Percentiles rank a stretch among this genome's conserved stretches.
Evolutionary conservation across 495 filamentous ascomycete species (phyloP).

Genomic region (Hyaloscypha finlandica): DNA sequence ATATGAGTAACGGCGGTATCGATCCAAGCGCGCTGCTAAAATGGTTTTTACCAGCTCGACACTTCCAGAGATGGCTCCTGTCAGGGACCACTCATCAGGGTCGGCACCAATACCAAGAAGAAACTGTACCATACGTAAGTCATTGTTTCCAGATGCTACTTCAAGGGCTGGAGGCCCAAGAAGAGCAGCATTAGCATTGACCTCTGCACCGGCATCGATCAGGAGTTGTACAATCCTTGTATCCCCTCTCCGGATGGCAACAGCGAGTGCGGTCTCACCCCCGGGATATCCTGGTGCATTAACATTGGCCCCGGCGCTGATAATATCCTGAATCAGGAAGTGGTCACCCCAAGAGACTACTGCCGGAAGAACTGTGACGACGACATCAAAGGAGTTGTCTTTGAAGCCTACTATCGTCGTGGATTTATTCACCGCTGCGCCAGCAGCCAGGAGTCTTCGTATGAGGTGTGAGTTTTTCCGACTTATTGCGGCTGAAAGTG

Average conservation of each 20-base stretch:
- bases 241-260: slow-evolving; percentile 3
- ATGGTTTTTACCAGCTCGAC: slow-evolving; percentile 6
- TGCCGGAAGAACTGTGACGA: background rate
- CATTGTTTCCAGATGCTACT: slow-evolving; percentile 7
- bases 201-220: slow-evolving; percentile 12
- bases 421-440: slow-evolving; percentile 11
- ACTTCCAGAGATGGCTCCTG: slow-evolving; percentile 8
- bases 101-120: slow-evolving; percentile 21
- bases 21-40: slow-evolving; percentile 8
- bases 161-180: slow-evolving; percentile 10
- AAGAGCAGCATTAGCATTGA: slow-evolving; percentile 11
- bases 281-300: slow-evolving; percentile 13
- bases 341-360: slow-evolving; percentile 17
- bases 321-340: slow-evolving; percentile 8
- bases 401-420: no score
- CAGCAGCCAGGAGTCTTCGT: slow-evolving; percentile 3
- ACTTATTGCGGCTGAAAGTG: slow-evolving; percentile 5
- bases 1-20: slow-evolving; percentile 6
- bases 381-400: background rate
- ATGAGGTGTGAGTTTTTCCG: slow-evolving; percentile 10
- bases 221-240: slow-evolving; percentile 3
- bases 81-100: slow-evolving; percentile 14
- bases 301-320: slow-evolving; percentile 13
- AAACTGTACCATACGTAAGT: slow-evolving; percentile 2
- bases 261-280: slow-evolving; percentile 11